These are phyloP conservation scores for Emmonsia crescens DNA, from an alignment of 2,329 filamentous ascomycete species.

Conservation along the genomic window DNA sequence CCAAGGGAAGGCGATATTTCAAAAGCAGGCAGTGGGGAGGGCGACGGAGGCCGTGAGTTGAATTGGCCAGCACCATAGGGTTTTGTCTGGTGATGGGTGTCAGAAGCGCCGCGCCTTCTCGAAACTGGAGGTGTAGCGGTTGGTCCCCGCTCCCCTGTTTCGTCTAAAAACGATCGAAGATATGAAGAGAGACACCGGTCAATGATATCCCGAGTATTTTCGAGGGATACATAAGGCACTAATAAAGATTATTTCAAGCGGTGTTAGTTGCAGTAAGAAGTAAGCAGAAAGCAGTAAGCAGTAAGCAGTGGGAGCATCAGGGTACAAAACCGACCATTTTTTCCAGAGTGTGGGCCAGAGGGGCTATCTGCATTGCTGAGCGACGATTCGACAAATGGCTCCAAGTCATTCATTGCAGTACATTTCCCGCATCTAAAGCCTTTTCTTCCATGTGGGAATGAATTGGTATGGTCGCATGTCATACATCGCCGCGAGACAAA, in stretches of 20 bases:
- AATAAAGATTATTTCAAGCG: slow-evolving; percentile 12
- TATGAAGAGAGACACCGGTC: slow-evolving; percentile 45
- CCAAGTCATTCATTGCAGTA: slow-evolving; percentile 71
- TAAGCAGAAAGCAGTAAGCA: background rate
- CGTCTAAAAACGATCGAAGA: slow-evolving; percentile 32
- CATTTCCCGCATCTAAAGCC: slow-evolving; percentile 78
- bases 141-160: slow-evolving; percentile 11
- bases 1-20: background rate
- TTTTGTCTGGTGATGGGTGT: slow-evolving; percentile 8
- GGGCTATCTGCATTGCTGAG: background rate
- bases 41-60: background rate
- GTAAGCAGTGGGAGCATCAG: background rate
- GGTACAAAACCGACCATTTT: background rate
- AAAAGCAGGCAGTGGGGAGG: background rate
- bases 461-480: slow-evolving; percentile 70
- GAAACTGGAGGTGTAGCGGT: slow-evolving; percentile 14
- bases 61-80: background rate
- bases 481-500: slow-evolving; percentile 66
- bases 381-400: slow-evolving; percentile 28
- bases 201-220: slow-evolving; percentile 49
- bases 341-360: background rate
- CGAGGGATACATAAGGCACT: slow-evolving; percentile 41
- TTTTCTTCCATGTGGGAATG: slow-evolving; percentile 63
- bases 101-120: slow-evolving; percentile 12
- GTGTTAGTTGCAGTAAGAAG: slow-evolving; percentile 7